Percentiles rank a stretch among this genome's conserved stretches.
phyloP scores from a whole-genome alignment of 345 rosid genomes.

The Cardamine occulta region DNA sequence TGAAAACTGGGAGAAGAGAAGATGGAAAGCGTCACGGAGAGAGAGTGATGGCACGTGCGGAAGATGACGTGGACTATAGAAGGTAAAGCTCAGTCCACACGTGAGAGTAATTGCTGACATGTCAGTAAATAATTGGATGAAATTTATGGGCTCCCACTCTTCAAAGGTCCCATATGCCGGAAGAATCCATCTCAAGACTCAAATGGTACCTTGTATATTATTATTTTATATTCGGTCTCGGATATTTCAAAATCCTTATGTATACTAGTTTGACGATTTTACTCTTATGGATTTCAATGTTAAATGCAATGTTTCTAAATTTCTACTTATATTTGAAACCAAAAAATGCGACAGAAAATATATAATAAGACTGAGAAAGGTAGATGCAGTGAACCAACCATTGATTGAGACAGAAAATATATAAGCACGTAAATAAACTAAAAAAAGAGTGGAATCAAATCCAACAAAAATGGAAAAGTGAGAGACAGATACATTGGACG shows the following conservation, averaged over 20 bases:
- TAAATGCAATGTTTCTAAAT: constrained; percentile 31
- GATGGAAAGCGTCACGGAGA: constrained; percentile 30
- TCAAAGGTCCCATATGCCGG: not conserved
- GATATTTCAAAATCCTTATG: not conserved
- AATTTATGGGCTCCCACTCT: constrained; percentile 2
- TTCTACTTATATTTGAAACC: not conserved
- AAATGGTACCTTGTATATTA: constrained; percentile 3
- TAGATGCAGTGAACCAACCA: constrained; percentile 39
- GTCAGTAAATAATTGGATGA: constrained; percentile 20
- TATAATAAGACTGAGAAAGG: not conserved
- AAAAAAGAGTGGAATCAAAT: not conserved
- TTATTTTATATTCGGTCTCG: constrained; percentile 23
- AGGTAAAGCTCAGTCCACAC: not conserved
- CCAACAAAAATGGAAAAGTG: constrained; percentile 29
- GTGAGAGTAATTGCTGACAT: constrained; percentile 34
- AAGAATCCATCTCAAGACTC: constrained; percentile 15
- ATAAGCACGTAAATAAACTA: too few relatives aligned
- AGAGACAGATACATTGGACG: constrained; percentile 36
- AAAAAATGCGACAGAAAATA: not conserved
- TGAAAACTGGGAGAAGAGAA: constrained; percentile 14
- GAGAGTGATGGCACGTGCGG: constrained; percentile 31
- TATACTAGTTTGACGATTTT: not conserved
- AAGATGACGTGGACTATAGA: constrained; percentile 20
- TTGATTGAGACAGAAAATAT: constrained; percentile 17
- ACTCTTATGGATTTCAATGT: constrained; percentile 1